Conservation (phyloP, 2,329 filamentous ascomycete species). For the Colletotrichum lindemuthianum region DNA sequence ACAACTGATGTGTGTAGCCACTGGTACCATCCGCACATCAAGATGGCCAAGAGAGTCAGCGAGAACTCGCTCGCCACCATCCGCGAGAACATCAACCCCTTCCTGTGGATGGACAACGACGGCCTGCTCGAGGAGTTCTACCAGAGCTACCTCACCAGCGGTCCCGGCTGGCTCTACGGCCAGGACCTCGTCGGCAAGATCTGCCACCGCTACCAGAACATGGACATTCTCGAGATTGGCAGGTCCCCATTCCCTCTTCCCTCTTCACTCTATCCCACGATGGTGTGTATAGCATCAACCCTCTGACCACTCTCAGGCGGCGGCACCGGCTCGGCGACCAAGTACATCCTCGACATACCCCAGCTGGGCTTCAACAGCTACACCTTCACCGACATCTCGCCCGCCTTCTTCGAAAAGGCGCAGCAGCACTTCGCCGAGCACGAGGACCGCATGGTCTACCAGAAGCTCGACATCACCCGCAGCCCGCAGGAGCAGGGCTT, state of each 20-base stretch:
- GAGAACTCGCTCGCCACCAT: constrained; percentile 12
- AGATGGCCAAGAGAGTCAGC: constrained; percentile 1
- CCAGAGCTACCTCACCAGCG: constrained; percentile 13
- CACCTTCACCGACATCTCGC: constrained; percentile 41
- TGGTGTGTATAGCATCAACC: too few species aligned
- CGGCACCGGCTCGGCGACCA: constrained; percentile 20
- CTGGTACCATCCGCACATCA: constrained; percentile 1
- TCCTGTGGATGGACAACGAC: constrained; percentile 21
- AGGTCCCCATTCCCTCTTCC: neutral
- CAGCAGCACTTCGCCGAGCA: constrained; percentile 42
- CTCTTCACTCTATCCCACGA: too few species aligned
- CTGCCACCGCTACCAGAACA: constrained; percentile 3
- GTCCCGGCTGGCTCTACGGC: constrained; percentile 11
- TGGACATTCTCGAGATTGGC: constrained; percentile 12
- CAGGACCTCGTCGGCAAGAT: constrained; percentile 5
- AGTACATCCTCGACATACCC: neutral
- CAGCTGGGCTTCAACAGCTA: constrained; percentile 35
- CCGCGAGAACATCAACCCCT: constrained; percentile 17
- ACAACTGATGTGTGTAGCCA: neutral
- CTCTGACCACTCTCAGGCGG: too few species aligned
- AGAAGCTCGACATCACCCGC: constrained; percentile 40
- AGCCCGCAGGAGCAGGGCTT: constrained; percentile 45
- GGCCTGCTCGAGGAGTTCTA: constrained; percentile 24
- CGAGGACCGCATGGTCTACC: constrained; percentile 36
- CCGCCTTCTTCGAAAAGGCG: constrained; percentile 45